Conservation (phyloP, 148 eudicot genomes). For the Pouteria glomerata region DNA sequence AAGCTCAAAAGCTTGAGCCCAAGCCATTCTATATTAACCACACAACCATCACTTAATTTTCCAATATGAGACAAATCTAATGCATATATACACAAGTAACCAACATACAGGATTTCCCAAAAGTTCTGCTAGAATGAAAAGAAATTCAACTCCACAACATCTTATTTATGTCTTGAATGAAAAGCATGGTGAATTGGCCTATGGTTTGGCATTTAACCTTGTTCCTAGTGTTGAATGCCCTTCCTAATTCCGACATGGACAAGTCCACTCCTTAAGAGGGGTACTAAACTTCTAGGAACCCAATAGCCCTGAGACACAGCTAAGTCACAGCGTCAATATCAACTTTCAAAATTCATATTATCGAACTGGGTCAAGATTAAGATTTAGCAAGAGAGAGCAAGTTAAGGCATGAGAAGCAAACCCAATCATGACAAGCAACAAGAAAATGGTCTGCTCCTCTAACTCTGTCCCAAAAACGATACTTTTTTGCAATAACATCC, state of each 20-base stretch:
- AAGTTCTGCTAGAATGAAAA: neutral
- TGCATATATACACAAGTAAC: no score
- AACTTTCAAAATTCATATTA: neutral
- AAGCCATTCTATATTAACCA: no score
- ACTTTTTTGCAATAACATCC: constrained; percentile 38
- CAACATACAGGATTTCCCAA: neutral
- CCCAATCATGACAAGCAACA: constrained; percentile 94
- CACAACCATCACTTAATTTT: no score
- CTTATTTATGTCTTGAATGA: neutral
- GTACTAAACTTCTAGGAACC: neutral
- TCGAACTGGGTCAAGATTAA: neutral
- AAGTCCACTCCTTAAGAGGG: neutral
- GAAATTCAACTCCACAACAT: neutral
- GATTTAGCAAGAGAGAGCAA: neutral
- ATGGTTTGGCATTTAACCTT: neutral
- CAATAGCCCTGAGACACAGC: neutral
- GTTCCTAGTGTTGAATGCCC: neutral
- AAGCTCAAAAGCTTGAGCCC: no score
- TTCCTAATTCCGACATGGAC: neutral
- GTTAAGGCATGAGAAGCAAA: constrained; percentile 24
- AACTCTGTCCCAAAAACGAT: constrained; percentile 62
- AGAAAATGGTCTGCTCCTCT: constrained; percentile 75
- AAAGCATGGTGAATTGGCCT: neutral
- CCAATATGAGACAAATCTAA: no score
- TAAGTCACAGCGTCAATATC: neutral